Percentiles rank a stretch among this genome's conserved stretches.
Evolutionary conservation across 2,329 filamentous ascomycete species (phyloP).

Genomic region (Penicillium italicum): DNA sequence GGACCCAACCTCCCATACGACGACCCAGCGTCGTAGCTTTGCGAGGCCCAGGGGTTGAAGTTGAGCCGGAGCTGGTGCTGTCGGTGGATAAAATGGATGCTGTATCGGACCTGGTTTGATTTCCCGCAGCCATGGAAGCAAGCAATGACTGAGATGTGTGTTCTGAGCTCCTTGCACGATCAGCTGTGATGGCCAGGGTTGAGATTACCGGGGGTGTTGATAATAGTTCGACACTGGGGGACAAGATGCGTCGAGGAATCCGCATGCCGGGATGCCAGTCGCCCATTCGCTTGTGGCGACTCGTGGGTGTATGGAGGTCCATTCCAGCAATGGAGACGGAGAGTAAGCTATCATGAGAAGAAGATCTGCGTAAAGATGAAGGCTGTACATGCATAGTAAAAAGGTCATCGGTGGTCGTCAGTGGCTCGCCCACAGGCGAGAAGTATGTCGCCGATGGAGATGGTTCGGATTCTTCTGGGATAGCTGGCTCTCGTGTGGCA

Average conservation of each 20-base stretch:
- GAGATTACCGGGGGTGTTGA: slow-evolving; percentile 40
- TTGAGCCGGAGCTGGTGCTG: slow-evolving; percentile 20
- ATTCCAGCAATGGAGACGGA: slow-evolving; percentile 83
- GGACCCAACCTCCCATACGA: slow-evolving; percentile 63
- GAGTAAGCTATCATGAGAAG: slow-evolving; percentile 85
- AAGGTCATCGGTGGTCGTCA: slow-evolving; percentile 21
- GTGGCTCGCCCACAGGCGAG: slow-evolving; percentile 11
- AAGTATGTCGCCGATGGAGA: slow-evolving; percentile 18
- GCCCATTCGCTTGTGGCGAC: slow-evolving; percentile 71
- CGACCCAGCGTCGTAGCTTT: slow-evolving; percentile 44
- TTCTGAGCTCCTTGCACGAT: slow-evolving; percentile 25
- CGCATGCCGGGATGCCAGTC: slow-evolving; percentile 48
- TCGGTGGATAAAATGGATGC: slow-evolving; percentile 27
- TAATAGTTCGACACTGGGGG: slow-evolving; percentile 42
- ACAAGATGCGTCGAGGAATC: slow-evolving; percentile 47
- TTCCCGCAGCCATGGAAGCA: slow-evolving; percentile 35
- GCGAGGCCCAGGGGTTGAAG: slow-evolving; percentile 17
- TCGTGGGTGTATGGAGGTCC: slow-evolving; percentile 80
- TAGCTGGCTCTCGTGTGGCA: slow-evolving; percentile 30
- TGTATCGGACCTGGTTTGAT: slow-evolving; percentile 12
- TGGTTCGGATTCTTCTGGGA: slow-evolving; percentile 41
- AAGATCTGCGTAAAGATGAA: slow-evolving; percentile 58
- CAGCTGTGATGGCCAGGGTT: slow-evolving; percentile 35
- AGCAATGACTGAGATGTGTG: slow-evolving; percentile 35
- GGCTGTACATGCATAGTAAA: slow-evolving; percentile 22